Conservation (phyloP, 2,329 filamentous ascomycete genomes). For the Monilinia vaccinii-corymbosi region DNA sequence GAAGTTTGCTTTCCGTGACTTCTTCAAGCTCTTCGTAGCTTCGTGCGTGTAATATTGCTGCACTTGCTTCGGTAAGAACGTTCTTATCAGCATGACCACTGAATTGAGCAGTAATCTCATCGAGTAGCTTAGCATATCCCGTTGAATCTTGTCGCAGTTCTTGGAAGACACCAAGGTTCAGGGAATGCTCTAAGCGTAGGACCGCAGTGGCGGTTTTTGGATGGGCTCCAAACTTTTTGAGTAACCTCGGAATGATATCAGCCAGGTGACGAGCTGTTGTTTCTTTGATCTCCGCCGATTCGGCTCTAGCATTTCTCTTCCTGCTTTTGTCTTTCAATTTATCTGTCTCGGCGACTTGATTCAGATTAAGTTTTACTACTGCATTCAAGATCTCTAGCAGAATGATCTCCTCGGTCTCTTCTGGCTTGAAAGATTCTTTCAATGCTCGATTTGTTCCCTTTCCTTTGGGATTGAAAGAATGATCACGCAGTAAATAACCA, state of each 20-base stretch:
- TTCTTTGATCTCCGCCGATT: slow-evolving; percentile 62
- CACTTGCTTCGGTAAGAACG: slow-evolving; percentile 75
- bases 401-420: slow-evolving; percentile 61
- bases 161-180: slow-evolving; percentile 81
- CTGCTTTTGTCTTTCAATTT: slow-evolving; percentile 46
- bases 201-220: slow-evolving; percentile 80
- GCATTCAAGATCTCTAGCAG: slow-evolving; percentile 81
- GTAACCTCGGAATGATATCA: slow-evolving; percentile 67
- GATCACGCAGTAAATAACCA: slow-evolving; percentile 87
- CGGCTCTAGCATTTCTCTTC: slow-evolving; percentile 44
- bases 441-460: slow-evolving; percentile 51
- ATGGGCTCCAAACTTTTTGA: slow-evolving; percentile 90
- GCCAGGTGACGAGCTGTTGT: slow-evolving; percentile 71
- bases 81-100: slow-evolving; percentile 80
- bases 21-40: slow-evolving; percentile 85
- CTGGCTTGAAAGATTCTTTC: slow-evolving; percentile 24
- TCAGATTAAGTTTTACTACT: slow-evolving; percentile 66
- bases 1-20: slow-evolving; percentile 69
- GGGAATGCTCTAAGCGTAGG: slow-evolving; percentile 72
- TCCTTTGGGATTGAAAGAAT: slow-evolving; percentile 57
- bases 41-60: slow-evolving; percentile 75
- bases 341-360: slow-evolving; percentile 56
- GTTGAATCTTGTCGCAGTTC: slow-evolving; percentile 80
- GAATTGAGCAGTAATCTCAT: slow-evolving; percentile 92
- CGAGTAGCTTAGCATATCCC: slow-evolving; percentile 70